Evolutionary conservation across 345 rosid species (phyloP).

Genomic region (Combretum micranthum): DNA sequence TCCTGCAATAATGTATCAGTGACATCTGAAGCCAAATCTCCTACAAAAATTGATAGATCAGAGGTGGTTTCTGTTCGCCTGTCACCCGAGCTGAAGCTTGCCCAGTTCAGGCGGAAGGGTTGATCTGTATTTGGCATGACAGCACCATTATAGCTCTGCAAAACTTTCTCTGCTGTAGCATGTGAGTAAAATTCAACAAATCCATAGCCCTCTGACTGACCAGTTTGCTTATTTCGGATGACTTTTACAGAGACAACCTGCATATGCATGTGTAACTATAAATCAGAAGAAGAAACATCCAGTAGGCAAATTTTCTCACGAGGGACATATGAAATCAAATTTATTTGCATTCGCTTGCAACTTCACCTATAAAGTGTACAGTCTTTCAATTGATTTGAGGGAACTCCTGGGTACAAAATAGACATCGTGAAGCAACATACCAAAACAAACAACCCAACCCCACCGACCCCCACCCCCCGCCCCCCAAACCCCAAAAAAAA

Average conservation of each 20-base stretch:
- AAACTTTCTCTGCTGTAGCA: constrained; percentile 74
- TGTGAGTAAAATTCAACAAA: constrained; percentile 81
- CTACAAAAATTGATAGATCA: constrained; percentile 87
- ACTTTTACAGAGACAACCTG: constrained; percentile 81
- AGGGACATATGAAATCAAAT: no score
- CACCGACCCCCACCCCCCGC: no score
- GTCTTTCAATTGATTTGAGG: no score
- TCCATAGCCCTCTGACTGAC: constrained; percentile 86
- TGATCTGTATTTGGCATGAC: constrained; percentile 88
- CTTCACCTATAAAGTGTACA: no score
- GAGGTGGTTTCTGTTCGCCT: constrained; percentile 66
- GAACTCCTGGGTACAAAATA: no score
- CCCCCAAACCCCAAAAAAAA: no score
- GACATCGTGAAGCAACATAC: no score
- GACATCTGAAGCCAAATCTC: constrained; percentile 93
- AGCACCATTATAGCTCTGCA: constrained; percentile 66
- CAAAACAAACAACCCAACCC: no score
- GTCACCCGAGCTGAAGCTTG: constrained; percentile 74
- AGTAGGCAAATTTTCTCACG: no score
- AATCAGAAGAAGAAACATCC: no score
- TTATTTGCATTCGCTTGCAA: no score
- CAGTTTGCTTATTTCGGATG: constrained; percentile 88
- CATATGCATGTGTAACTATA: background rate
- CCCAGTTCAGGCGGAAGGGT: constrained; percentile 95
- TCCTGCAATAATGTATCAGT: constrained; percentile 79